Conservation (phyloP, 495 filamentous ascomycete genomes). For the Niebla homalea region DNA sequence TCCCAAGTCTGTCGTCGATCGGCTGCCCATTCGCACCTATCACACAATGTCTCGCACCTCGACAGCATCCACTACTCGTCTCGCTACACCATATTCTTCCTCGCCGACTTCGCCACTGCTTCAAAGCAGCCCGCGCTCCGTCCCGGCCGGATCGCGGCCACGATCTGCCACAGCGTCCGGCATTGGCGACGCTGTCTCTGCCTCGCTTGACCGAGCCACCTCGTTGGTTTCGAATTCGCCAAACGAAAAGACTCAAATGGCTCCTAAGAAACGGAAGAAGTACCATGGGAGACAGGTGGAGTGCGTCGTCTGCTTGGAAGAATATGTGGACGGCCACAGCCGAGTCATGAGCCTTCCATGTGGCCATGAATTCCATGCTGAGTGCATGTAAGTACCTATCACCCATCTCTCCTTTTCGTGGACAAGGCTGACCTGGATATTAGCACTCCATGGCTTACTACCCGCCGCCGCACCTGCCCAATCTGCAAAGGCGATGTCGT, state of each 20-base stretch:
- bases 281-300: conserved; percentile 82
- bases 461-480: conserved; percentile 84
- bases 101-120: conserved; percentile 70
- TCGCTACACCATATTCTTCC: conserved; percentile 41
- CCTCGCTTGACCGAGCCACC: conserved; percentile 22
- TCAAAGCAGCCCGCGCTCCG: conserved; percentile 24
- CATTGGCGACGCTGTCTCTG: conserved; percentile 32
- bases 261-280: conserved; percentile 55
- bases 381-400: conserved; percentile 79
- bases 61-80: conserved; percentile 39
- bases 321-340: conserved; percentile 91
- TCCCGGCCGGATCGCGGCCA: conserved; percentile 38
- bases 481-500: conserved; percentile 98
- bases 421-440: conserved; percentile 13
- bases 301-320: conserved; percentile 95
- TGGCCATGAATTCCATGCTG: conserved; percentile 93
- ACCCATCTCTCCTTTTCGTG: neutral
- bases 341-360: conserved; percentile 96
- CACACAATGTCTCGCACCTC: conserved; percentile 61
- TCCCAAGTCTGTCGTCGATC: conserved; percentile 88
- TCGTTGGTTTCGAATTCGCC: conserved; percentile 22
- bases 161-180: conserved; percentile 55
- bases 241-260: conserved; percentile 38
- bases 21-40: conserved; percentile 88
- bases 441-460: conserved; percentile 97